phyloP scores from a whole-genome alignment of 306 rosid species.

The Dryas octopetala region DNA sequence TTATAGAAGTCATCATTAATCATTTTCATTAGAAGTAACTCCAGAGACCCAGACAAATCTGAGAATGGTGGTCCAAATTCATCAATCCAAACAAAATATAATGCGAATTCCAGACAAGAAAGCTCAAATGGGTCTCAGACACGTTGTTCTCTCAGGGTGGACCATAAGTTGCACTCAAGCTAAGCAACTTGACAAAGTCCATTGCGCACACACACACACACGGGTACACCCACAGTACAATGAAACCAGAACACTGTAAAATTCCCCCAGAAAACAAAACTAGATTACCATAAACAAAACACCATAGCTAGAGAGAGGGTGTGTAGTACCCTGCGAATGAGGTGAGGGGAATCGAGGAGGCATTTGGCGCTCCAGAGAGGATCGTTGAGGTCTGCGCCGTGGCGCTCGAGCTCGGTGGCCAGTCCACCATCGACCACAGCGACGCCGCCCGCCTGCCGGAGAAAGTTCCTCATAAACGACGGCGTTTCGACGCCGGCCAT shows the following conservation, averaged over 20 bases:
- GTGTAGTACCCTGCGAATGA: conserved; percentile 59
- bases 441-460: conserved; percentile 57
- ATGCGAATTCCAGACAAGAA: conserved; percentile 1
- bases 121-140: conserved; percentile 10
- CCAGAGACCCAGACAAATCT: not conserved
- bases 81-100: conserved; percentile 3
- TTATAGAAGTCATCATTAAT: not conserved
- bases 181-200: not conserved
- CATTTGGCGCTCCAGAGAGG: conserved; percentile 99
- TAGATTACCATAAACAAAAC: not conserved
- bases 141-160: not conserved
- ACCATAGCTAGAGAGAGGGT: not conserved
- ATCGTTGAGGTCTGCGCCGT: conserved; percentile 86
- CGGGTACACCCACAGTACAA: not conserved
- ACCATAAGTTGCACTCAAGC: not conserved
- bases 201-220: not conserved
- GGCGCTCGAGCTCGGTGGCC: conserved; percentile 90
- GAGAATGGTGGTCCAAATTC: conserved; percentile 11
- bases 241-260: not conserved
- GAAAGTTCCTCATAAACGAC: conserved; percentile 52
- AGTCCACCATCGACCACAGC: conserved; percentile 86
- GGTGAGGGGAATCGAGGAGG: conserved; percentile 71
- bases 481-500: conserved; percentile 19
- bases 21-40: no score
- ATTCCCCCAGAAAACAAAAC: not conserved